These are phyloP conservation scores for Medicago arabica DNA, from an alignment of 306 rosid genomes.

Conservation along the genomic window DNA sequence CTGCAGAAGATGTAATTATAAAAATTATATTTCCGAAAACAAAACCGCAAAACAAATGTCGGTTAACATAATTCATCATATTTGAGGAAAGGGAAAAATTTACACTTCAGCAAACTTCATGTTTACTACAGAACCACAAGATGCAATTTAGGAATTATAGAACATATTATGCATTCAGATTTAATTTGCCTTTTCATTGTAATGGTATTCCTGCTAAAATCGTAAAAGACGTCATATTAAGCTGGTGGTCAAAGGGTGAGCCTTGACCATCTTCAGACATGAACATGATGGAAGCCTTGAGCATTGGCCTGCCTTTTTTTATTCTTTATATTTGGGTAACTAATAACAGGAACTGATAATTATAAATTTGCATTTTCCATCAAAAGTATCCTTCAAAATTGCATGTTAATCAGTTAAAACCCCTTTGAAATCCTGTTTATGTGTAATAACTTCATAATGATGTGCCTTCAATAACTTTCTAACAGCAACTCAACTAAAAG, in stretches of 20 bases:
- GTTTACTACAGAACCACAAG: slow-evolving; percentile 17
- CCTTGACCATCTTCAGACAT: background rate
- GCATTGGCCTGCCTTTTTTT: background rate
- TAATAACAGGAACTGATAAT: background rate
- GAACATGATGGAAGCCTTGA: background rate
- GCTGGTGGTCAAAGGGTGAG: background rate
- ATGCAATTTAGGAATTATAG: slow-evolving; percentile 4
- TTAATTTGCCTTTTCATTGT: background rate
- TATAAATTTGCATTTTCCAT: background rate
- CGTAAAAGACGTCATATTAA: slow-evolving; percentile 1
- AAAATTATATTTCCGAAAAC: slow-evolving; percentile 4
- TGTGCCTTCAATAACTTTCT: background rate
- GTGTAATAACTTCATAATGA: background rate
- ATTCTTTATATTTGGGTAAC: background rate
- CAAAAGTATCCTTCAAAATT: background rate
- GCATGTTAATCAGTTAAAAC: background rate
- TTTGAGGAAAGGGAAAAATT: slow-evolving; percentile 8
- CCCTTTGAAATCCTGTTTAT: background rate
- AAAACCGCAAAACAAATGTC: background rate
- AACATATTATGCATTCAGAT: slow-evolving; percentile 13
- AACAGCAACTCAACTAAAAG: background rate
- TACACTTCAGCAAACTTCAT: background rate
- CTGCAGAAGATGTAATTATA: slow-evolving; percentile 58
- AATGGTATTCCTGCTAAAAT: slow-evolving; percentile 9
- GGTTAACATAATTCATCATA: slow-evolving; percentile 15